Evolutionary conservation across 495 filamentous ascomycete genomes (phyloP), one percentile per base, ranked within the genome.

Genomic region (Trichoderma orchidacearum): DNA sequence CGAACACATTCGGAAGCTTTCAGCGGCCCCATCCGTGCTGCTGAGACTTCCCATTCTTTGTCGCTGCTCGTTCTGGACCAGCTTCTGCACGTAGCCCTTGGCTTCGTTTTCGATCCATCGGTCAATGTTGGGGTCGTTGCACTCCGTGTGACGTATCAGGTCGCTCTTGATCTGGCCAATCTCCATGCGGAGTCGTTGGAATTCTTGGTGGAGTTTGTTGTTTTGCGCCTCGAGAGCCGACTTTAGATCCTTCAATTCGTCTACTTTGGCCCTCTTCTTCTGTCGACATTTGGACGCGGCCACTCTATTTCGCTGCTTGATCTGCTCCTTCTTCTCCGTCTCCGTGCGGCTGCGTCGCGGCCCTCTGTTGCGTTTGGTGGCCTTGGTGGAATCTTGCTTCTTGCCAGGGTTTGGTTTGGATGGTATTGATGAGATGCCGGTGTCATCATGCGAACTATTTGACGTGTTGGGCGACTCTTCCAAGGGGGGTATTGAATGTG

Each of bases 221-320:
- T 74, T 63, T 34, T 68, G 59, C n/a, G 56, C 62, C 57, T 75
- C 74, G 17, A 76, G 61, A 11, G 56, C 61, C 18, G 65, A 58
- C 51, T 65, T 73, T 18, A 67, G 68, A 30, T 72, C 67, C 59
- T 87, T 81, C 4, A 88, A 70, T 25, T 80, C 75, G 45, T 79
- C 71, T 6, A 83, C 82, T 66, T 80, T 84, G 59, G 83, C 80
- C 66, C 92, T 94, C 70, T 93, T 92, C 75, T 91, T 92, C 65
- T 85, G 82, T 2, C 90, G 81, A 64, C 89, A 94, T 61, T 94
- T 95, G 68, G 81, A 88, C 0, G 90, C 90, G 5, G 90, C 90
- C 6, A 90, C 64, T 4, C 90, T 81, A 62, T 95, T 95, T 27
- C 87, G 81, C 63, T 93, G 36, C 36, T 45, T 45, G 11, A 45